These are phyloP conservation scores for Boechera divaricarpa DNA, from an alignment of 345 rosid genomes.

Conservation along the genomic window DNA sequence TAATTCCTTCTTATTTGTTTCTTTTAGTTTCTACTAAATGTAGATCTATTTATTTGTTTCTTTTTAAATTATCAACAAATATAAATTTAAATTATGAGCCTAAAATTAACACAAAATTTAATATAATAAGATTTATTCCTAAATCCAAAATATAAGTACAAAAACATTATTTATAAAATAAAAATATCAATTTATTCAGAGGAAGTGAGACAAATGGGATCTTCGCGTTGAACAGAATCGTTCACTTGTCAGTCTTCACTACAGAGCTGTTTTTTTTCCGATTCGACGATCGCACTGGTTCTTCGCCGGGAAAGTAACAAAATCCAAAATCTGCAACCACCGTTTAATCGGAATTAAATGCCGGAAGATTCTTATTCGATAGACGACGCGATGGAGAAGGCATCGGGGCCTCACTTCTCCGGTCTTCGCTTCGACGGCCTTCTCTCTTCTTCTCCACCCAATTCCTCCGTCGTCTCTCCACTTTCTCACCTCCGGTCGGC, in stretches of 20 bases:
- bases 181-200: no score
- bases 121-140: no score
- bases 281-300: background rate
- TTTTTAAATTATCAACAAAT: no score
- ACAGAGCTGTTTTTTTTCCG: background rate
- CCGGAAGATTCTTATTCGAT: slow-evolving; percentile 60
- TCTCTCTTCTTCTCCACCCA: slow-evolving; percentile 60
- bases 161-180: no score
- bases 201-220: no score
- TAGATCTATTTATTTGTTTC: no score
- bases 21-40: no score
- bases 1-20: no score
- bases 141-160: no score
- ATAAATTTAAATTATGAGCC: no score
- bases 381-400: slow-evolving; percentile 93
- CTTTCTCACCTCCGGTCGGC: slow-evolving; percentile 46
- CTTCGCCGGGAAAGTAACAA: slow-evolving; percentile 1
- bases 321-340: slow-evolving; percentile 45
- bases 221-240: background rate
- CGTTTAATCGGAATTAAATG: slow-evolving; percentile 43
- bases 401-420: slow-evolving; percentile 97
- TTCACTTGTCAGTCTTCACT: slow-evolving; percentile 7
- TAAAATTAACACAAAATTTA: no score
- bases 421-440: slow-evolving; percentile 84
- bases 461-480: slow-evolving; percentile 51